Evolutionary conservation across 2,329 filamentous ascomycete species (phyloP), one percentile per base, ranked within the genome.

Genomic region (Nemania diffusa): DNA sequence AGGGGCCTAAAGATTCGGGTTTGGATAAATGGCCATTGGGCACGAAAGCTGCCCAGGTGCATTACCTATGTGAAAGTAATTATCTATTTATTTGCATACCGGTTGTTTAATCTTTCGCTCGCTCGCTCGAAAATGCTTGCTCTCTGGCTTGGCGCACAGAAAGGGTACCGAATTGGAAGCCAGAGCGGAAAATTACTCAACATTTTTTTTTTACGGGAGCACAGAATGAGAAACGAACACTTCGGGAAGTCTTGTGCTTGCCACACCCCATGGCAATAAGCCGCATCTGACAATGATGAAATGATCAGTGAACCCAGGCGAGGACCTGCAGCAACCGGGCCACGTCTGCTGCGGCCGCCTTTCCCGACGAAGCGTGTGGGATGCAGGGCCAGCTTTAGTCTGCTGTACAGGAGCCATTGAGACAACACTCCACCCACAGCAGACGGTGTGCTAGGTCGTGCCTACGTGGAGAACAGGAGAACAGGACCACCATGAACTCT

Each of bases 251-350:
- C 61, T 55, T 26, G 57, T 46, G 65, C 65, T 59, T 59, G 56
- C 52, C 51, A 57, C 48, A 42, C 55, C 52, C 51, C 46, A 69
- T 62, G 65, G 60, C 58, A 65, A 55, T 68, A 64, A 63, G 69
- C 70, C 69, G 64, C 69, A 71, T 70, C 57, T 64, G 59, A 60
- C 62, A 58, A 69, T 66, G 63, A 64, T 65, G 57, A 68, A 62
- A 69, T 66, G 65, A 66, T 69, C 59, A 71, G 61, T 59, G 67
- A 59, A 56, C 55, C 63, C 53, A 65, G 68, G 61, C 56, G 61
- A 71, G 68, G 70, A 74, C 74, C 74, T 76, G 75, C 75, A 76
- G 75, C 75, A 72, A 74, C 73, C 73, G 67, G 75, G 74, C 72
- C 74, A 74, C 73, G 67, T 66, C 71, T 71, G 61, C 74, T 77